Base-by-base conservation (phyloP, 2,329 filamentous ascomycete genomes). In the Fusarium odoratissimum region DNA sequence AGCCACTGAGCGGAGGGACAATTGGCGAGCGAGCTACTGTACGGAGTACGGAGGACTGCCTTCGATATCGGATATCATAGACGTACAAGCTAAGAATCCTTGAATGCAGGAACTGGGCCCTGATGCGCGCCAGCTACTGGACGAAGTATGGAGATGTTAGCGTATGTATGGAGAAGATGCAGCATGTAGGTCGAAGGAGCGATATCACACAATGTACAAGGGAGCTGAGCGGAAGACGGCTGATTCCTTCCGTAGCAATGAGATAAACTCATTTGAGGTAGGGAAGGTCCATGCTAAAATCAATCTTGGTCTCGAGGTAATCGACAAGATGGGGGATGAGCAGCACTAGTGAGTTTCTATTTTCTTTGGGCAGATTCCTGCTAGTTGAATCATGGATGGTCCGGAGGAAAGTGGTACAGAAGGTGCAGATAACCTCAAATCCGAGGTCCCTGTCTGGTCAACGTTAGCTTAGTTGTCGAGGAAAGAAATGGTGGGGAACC, bases 51-150 rank as follows among this genome's bases (percentile, higher is more conserved):
- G 30, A 58, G 38, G 38, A 49, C 55, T 30, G 31, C 16, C 41
- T 61, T 67, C 65, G 58, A 67, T 75, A 69, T 77, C 60, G 52
- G 60, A 76, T 74, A 70, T 64, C 65, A 72, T 62, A 64, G 62
- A 69, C 62, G 63, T 56, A 56, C 62, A 68, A 42, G 44, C 31
- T 58, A 42, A 58, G 45, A 48, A 69, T 76, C 67, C 67, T 54
- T 64, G 73, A 61, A 77, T 73, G 76, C 74, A 78, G 75, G 76
- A 77, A 78, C 76, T 77, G 58, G 71, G 71, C 55, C 71, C 61
- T 56, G 46, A 42, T 63, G 54, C 57, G 51, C 45, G 54, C 54
- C 67, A 56, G 60, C 46, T 62, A 48, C 56, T 73, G 69, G 58
- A 64, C 62, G 44, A 64, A 69, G 60, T 12, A 58, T 55, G 55